A percentile compares a stretch with the other conserved stretches of the same genome.
Conservation (phyloP, 805 yeast species). For the Metschnikowia reukaufii region DNA sequence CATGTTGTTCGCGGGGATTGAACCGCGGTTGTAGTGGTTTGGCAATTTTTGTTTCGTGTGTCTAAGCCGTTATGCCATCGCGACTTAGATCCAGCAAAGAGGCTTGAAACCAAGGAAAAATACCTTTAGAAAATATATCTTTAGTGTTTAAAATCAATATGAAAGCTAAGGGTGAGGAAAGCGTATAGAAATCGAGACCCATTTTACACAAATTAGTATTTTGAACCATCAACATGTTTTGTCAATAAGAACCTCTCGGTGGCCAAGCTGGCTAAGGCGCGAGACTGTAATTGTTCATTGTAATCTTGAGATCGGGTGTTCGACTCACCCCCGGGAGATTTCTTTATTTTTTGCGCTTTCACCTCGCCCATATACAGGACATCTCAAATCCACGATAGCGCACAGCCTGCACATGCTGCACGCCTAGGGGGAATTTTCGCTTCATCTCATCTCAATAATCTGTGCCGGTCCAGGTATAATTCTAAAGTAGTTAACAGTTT, state of each 20-base stretch:
- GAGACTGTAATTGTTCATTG: slow-evolving; percentile 43
- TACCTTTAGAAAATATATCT: too few relatives aligned
- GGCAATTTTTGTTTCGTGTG: too few relatives aligned
- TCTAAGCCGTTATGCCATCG: too few relatives aligned
- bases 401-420: neutral
- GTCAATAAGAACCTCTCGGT: slow-evolving; percentile 32
- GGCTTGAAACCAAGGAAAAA: too few relatives aligned
- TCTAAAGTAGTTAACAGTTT: neutral
- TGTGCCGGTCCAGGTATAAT: too few relatives aligned
- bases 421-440: slow-evolving; percentile 5
- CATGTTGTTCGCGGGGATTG: too few relatives aligned
- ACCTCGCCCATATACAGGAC: neutral
- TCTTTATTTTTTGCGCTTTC: slow-evolving; percentile 17
- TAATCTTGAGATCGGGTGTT: slow-evolving; percentile 51
- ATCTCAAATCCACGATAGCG: neutral
- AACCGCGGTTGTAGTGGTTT: too few relatives aligned
- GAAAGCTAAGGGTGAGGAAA: too few relatives aligned
- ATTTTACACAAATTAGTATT: neutral
- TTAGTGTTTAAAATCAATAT: too few relatives aligned
- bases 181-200: too few relatives aligned
- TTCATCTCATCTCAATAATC: slow-evolving; percentile 11
- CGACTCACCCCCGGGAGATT: slow-evolving; percentile 50
- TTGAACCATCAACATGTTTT: neutral
- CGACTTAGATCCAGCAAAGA: too few relatives aligned
- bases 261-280: slow-evolving; percentile 54